Conservation (phyloP, 257 asterid species). For the Oldenlandia corymbosa region DNA sequence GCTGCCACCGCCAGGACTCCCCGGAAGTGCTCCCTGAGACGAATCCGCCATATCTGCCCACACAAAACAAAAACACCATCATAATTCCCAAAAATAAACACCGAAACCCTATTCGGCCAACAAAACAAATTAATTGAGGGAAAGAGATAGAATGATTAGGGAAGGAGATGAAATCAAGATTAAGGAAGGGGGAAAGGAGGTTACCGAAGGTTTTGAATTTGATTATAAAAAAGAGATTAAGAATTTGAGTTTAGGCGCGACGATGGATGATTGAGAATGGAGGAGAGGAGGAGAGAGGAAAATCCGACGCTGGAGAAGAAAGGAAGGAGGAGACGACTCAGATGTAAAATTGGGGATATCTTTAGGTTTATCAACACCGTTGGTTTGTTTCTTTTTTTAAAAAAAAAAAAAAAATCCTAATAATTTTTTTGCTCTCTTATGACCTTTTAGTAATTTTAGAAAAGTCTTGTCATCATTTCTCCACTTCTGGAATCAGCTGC, state of each 20-base stretch:
- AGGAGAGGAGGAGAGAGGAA: conserved; percentile 29
- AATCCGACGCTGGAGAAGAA: conserved; percentile 77
- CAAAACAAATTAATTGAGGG: conserved; percentile 5
- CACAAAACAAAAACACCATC: conserved; percentile 10
- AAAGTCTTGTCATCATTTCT: no score
- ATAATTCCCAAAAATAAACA: conserved; percentile 6
- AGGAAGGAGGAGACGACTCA: conserved; percentile 69
- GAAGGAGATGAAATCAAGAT: not conserved
- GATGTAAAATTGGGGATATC: conserved; percentile 46
- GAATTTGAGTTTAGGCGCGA: conserved; percentile 58
- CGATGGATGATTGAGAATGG: conserved; percentile 35
- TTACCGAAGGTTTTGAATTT: not conserved
- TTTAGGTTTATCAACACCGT: conserved; percentile 67
- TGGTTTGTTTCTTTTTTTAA: conserved; percentile 34
- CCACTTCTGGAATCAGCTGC: no score
- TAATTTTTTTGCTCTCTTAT: no score
- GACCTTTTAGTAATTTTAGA: no score
- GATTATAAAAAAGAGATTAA: no score
- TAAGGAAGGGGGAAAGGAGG: not conserved
- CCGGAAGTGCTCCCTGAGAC: conserved; percentile 35
- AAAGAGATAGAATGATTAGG: no score
- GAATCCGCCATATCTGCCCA: conserved; percentile 54
- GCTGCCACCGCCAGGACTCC: conserved; percentile 65
- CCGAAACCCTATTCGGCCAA: conserved; percentile 7
- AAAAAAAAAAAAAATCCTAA: no score